Evolutionary conservation across 805 yeast genomes (phyloP).

Genomic region (Pichia occidentalis): DNA sequence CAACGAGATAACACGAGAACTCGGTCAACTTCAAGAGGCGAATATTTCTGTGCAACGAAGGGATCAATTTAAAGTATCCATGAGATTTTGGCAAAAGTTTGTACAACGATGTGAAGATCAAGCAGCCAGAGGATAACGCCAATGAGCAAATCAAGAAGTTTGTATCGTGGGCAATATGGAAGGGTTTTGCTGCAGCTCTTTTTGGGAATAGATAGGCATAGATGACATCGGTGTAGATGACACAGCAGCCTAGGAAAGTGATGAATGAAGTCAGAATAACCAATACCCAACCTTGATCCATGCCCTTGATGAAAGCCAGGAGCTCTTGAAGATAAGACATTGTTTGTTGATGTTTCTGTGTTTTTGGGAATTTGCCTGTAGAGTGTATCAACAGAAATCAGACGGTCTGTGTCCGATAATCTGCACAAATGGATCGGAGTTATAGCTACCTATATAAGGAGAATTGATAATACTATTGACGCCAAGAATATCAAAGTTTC

Average conservation of each 20-base stretch:
- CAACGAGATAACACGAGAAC: slow-evolving; percentile 37
- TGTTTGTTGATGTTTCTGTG: no score
- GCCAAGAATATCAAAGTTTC: no score
- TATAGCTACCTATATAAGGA: no score
- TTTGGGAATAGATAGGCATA: slow-evolving; percentile 40
- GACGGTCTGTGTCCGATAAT: no score
- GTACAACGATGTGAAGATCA: slow-evolving; percentile 71
- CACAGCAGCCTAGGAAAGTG: slow-evolving; percentile 64
- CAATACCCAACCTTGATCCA: slow-evolving; percentile 57
- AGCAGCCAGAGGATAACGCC: slow-evolving; percentile 75
- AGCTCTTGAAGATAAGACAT: no score
- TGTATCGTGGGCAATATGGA: slow-evolving; percentile 53
- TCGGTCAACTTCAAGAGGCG: slow-evolving; percentile 37
- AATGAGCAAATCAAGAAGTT: slow-evolving; percentile 67
- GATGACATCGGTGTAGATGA: slow-evolving; percentile 56
- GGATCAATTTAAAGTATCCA: slow-evolving; percentile 35
- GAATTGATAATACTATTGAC: no score
- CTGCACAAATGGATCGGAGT: no score
- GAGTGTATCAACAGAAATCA: no score
- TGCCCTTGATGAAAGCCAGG: slow-evolving; percentile 4
- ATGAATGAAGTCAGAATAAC: slow-evolving; percentile 61
- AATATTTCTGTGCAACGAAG: slow-evolving; percentile 20
- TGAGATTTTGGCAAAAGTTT: slow-evolving; percentile 67
- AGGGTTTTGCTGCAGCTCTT: slow-evolving; percentile 36
- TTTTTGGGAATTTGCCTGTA: no score